A percentile compares a stretch with the other conserved stretches of the same genome.
Evolutionary conservation across 139 green algal genomes (phyloP).

Genomic region (Raphidocelis subcapitata): DNA sequence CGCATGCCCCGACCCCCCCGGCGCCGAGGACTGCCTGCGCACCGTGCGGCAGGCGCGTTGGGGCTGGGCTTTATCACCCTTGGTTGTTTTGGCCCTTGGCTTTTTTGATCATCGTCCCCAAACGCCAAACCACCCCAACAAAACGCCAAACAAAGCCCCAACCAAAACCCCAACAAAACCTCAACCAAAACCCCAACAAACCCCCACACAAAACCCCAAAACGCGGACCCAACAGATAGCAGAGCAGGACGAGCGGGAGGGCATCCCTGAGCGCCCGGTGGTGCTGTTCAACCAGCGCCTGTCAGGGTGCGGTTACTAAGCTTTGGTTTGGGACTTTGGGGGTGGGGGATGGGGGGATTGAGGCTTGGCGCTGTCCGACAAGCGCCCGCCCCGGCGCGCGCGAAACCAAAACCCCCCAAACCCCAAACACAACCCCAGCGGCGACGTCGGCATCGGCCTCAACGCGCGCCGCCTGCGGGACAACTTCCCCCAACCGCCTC

Average conservation of each 20-base stretch:
- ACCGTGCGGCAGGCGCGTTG: conserved; percentile 33
- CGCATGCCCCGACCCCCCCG: conserved; percentile 75
- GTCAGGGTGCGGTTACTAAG: conserved; percentile 39
- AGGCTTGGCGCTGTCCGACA: background rate
- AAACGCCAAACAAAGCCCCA: too few relatives aligned
- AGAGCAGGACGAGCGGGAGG: conserved; percentile 43
- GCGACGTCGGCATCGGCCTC: conserved; percentile 93
- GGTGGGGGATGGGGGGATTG: background rate
- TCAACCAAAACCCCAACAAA: too few relatives aligned
- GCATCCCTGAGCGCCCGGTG: conserved; percentile 41
- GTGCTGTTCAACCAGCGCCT: conserved; percentile 94
- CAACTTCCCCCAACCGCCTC: conserved; percentile 76
- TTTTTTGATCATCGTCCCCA: too few relatives aligned
- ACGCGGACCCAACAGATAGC: too few relatives aligned
- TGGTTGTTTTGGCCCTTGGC: background rate
- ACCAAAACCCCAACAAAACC: too few relatives aligned
- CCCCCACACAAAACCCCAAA: too few relatives aligned
- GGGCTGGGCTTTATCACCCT: background rate
- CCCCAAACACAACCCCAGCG: too few relatives aligned
- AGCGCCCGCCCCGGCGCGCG: background rate
- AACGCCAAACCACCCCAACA: too few relatives aligned
- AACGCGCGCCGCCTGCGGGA: conserved; percentile 84
- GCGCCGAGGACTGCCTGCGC: conserved; percentile 49
- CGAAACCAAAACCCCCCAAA: too few relatives aligned
- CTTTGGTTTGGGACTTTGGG: too few relatives aligned